Conservation (phyloP, 805 yeast genomes). For the Candida hispaniensis region DNA sequence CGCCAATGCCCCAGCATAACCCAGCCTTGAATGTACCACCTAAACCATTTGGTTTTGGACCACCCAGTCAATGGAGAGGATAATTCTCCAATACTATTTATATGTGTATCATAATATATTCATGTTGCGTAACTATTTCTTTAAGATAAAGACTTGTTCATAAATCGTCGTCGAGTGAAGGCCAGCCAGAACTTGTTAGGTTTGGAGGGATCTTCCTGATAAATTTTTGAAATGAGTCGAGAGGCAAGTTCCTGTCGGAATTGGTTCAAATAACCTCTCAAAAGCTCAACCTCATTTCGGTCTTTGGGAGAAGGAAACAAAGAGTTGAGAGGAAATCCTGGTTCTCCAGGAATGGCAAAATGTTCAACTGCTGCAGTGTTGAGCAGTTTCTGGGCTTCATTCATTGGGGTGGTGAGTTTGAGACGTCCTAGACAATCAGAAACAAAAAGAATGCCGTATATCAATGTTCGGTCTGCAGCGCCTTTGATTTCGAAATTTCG, state of each 20-base stretch:
- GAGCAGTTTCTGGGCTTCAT: conserved; percentile 38
- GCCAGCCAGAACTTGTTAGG: conserved; percentile 96
- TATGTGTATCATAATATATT: too few relatives aligned
- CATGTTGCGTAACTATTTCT: too few relatives aligned
- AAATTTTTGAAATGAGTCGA: conserved; percentile 65
- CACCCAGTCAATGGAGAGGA: too few relatives aligned
- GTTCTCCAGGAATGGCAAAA: conserved; percentile 89
- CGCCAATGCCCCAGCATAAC: too few relatives aligned
- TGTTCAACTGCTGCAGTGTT: conserved; percentile 80
- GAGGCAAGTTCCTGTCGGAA: conserved; percentile 89
- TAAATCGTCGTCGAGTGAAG: conserved; percentile 85
- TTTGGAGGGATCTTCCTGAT: conserved; percentile 39
- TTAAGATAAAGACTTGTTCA: conserved; percentile 72
- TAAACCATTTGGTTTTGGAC: too few relatives aligned
- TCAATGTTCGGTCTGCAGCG: conserved; percentile 81
- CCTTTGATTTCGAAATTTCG: conserved; percentile 95
- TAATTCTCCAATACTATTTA: too few relatives aligned
- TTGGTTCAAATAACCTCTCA: conserved; percentile 75
- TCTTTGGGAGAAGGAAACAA: conserved; percentile 63
- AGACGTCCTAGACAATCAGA: conserved; percentile 73
- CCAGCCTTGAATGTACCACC: too few relatives aligned
- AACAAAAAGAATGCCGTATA: conserved; percentile 84
- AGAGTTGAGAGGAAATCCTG: conserved; percentile 84
- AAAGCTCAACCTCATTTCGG: conserved; percentile 63
- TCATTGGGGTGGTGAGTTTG: conserved; percentile 36